Percentiles rank a stretch among this genome's conserved stretches.
Conservation (phyloP, 108 stramenopile species). For the Fragilaria radians region DNA sequence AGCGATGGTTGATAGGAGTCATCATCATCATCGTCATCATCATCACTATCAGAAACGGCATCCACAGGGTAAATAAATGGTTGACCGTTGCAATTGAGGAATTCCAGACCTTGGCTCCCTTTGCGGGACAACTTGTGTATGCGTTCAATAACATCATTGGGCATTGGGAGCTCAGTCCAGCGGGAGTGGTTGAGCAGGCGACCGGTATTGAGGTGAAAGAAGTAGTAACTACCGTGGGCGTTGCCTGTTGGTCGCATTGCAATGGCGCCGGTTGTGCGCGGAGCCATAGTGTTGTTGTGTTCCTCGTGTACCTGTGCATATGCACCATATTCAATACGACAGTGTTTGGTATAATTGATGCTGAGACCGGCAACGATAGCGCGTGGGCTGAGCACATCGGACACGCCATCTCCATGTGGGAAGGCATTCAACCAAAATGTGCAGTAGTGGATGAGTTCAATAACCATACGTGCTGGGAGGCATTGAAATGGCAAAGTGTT, state of each 20-base stretch:
- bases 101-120: no score
- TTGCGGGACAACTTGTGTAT: constrained; percentile 13
- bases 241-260: constrained; percentile 26
- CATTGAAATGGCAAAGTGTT: constrained; percentile 18
- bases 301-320: constrained; percentile 19
- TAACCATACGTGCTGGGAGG: constrained; percentile 13
- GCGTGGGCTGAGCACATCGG: constrained; percentile 14
- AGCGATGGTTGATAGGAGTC: background rate
- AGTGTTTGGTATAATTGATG: constrained; percentile 14
- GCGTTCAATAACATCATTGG: constrained; percentile 13
- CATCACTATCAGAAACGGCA: background rate
- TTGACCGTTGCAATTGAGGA: background rate
- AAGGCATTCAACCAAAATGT: constrained; percentile 26
- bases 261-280: constrained; percentile 17
- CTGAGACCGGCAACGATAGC: constrained; percentile 5
- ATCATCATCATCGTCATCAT: background rate
- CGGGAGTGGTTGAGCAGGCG: constrained; percentile 5
- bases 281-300: constrained; percentile 15
- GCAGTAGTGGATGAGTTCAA: constrained; percentile 7
- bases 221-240: constrained; percentile 28
- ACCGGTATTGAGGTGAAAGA: constrained; percentile 20
- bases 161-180: constrained; percentile 21
- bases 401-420: constrained; percentile 13
- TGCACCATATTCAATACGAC: constrained; percentile 7
- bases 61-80: background rate